Evolutionary conservation across 2,329 filamentous ascomycete species (phyloP).

Genomic region (Cordyceps cateniannulata): DNA sequence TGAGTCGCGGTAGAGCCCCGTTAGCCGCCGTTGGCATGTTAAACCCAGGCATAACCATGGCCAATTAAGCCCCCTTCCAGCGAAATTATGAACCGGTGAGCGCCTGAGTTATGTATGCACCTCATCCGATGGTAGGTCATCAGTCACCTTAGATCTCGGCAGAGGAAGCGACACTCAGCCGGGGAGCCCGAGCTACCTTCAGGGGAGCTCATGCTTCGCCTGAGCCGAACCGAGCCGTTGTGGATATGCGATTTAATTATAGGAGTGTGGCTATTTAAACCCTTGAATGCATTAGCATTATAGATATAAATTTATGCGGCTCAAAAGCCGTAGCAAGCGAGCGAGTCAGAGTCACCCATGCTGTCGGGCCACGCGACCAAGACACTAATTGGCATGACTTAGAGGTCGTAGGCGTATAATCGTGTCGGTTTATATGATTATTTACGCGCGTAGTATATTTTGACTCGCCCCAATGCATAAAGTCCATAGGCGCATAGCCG

Average conservation of each 20-base stretch:
- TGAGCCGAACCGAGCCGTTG: background rate
- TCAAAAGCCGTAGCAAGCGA: background rate
- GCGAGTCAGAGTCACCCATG: background rate
- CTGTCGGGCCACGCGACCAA: background rate
- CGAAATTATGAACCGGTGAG: background rate
- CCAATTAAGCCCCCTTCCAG: background rate
- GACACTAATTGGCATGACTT: background rate
- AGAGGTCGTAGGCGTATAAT: background rate
- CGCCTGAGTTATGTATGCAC: background rate
- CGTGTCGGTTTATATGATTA: too few species aligned
- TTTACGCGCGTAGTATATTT: background rate
- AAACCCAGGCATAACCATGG: background rate
- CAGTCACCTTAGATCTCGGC: background rate
- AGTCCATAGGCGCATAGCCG: too few species aligned
- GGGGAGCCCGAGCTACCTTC: background rate
- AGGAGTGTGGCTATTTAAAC: background rate
- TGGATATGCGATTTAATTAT: background rate
- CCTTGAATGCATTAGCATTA: background rate
- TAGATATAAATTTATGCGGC: background rate
- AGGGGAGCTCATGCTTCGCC: background rate
- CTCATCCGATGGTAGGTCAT: background rate
- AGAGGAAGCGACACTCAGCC: background rate
- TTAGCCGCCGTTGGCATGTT: background rate
- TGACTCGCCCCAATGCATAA: too few species aligned
- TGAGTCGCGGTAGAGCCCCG: background rate